A percentile compares a stretch with the other conserved stretches of the same genome.
Evolutionary conservation across 192 early-diverging fungal genomes (phyloP).

Genomic region (Ambispora gerdemannii): DNA sequence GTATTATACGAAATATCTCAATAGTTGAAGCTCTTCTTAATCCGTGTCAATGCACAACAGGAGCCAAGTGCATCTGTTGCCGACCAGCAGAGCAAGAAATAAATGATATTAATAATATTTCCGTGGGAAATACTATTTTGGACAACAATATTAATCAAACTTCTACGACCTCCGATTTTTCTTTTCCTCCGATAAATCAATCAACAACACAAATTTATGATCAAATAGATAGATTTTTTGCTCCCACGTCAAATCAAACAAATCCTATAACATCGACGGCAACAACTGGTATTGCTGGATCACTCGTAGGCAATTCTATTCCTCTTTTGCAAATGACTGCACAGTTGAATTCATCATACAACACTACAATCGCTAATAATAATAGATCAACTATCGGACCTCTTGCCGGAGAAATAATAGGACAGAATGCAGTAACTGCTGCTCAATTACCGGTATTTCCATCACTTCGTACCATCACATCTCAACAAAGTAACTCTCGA

Average conservation of each 20-base stretch:
- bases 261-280: too few species aligned
- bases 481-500: neutral
- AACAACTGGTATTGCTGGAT: neutral
- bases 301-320: neutral
- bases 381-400: neutral
- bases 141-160: neutral
- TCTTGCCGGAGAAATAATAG: neutral
- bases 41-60: constrained; percentile 13
- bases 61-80: constrained; percentile 18
- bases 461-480: neutral
- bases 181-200: neutral
- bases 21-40: constrained; percentile 16
- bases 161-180: neutral
- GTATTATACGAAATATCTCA: neutral
- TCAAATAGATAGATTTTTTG: neutral
- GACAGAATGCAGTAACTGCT: neutral
- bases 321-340: neutral
- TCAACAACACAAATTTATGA: neutral
- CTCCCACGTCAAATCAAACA: too few species aligned
- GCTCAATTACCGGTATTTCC: neutral
- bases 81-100: neutral
- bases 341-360: neutral
- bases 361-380: neutral
- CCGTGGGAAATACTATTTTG: neutral
- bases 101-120: neutral